phyloP scores from a whole-genome alignment of 1,284 basidiomycete species.

The Afroboletus lepidellus region DNA sequence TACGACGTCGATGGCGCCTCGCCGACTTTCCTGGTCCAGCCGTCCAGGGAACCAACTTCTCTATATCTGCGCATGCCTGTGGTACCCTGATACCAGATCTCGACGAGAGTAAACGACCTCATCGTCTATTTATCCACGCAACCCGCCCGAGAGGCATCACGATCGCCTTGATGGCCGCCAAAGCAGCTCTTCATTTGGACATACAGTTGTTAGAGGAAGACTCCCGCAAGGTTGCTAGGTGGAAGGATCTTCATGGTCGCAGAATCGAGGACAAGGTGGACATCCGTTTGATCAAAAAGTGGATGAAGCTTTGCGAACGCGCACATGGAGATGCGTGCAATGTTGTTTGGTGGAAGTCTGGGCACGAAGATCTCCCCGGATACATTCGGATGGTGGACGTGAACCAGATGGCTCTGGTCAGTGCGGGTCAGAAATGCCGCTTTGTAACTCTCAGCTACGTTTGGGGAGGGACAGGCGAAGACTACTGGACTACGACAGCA shows the following conservation, averaged over 20 bases:
- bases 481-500: slow-evolving; percentile 4
- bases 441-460: slow-evolving; percentile 13
- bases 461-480: slow-evolving; percentile 4
- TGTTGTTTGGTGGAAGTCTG: slow-evolving; percentile 6
- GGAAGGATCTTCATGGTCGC: slow-evolving; percentile 22
- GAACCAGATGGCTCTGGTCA: slow-evolving; percentile 3
- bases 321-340: slow-evolving; percentile 5
- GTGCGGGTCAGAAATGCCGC: slow-evolving; percentile 1
- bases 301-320: slow-evolving; percentile 8
- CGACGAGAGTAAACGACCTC: slow-evolving; percentile 11
- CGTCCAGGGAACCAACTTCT: slow-evolving; percentile 2
- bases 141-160: slow-evolving; percentile 11
- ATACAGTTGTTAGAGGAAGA: slow-evolving; percentile 23
- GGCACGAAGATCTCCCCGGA: slow-evolving; percentile 4
- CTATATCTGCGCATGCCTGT: slow-evolving; percentile 4
- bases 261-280: slow-evolving; percentile 15
- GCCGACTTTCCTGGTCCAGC: slow-evolving; percentile 9
- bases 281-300: slow-evolving; percentile 4
- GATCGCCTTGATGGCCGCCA: not conserved
- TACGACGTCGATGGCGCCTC: slow-evolving; percentile 19
- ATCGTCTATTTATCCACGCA: slow-evolving; percentile 17
- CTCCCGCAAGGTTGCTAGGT: slow-evolving; percentile 4
- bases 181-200: slow-evolving; percentile 7
- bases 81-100: slow-evolving; percentile 2
- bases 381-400: slow-evolving; percentile 12